Evolutionary conservation across 768 basidiomycete species (phyloP).

Genomic region (Lanmaoa pseudosensibilis): DNA sequence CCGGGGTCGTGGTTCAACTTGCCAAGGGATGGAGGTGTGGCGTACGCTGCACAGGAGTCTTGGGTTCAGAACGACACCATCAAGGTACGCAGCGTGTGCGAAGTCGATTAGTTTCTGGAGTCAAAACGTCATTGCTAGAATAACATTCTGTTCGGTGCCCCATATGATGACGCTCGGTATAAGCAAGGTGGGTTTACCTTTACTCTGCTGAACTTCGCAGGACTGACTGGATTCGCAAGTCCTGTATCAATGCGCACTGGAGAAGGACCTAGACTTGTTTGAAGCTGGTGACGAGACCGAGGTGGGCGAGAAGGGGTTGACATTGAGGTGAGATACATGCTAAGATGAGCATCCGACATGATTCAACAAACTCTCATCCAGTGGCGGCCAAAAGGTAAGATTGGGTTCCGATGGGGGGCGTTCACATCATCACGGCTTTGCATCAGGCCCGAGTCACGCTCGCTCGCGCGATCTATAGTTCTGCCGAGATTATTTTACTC

Average conservation of each 20-base stretch:
- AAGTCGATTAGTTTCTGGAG: neutral
- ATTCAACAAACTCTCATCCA: neutral
- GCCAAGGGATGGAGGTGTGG: neutral
- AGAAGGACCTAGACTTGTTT: neutral
- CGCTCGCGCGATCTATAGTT: constrained; percentile 1
- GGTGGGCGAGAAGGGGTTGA: constrained; percentile 2
- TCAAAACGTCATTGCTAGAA: neutral
- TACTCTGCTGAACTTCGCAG: neutral
- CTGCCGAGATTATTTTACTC: neutral
- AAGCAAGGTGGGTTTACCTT: neutral
- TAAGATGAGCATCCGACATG: neutral
- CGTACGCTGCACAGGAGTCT: constrained; percentile 1
- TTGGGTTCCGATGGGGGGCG: too few species aligned
- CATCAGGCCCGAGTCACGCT: constrained; percentile 1
- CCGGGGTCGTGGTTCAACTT: constrained; percentile 1
- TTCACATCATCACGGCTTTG: neutral
- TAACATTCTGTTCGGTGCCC: neutral
- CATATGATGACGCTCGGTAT: neutral
- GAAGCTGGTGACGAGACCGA: neutral
- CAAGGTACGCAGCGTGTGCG: neutral
- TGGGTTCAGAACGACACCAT: constrained; percentile 8
- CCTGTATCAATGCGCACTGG: neutral
- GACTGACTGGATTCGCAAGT: neutral
- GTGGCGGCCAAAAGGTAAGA: constrained; percentile 2
- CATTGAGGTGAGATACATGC: neutral